These are phyloP conservation scores for Eucalyptus marginata DNA, from an alignment of 345 rosid genomes.

Conservation along the genomic window DNA sequence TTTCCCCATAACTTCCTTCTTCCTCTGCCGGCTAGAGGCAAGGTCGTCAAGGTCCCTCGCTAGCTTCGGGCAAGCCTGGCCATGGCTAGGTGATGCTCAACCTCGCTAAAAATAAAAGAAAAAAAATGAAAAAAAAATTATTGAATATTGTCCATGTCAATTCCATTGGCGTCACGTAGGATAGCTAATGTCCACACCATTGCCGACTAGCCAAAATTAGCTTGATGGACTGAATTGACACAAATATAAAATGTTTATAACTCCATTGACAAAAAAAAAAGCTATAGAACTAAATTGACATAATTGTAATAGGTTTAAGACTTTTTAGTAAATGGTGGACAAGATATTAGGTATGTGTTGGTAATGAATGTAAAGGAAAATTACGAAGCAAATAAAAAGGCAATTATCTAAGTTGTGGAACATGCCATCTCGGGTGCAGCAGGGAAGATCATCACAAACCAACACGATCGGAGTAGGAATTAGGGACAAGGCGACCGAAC, in stretches of 20 bases:
- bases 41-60: too few relatives aligned
- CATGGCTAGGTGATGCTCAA: too few relatives aligned
- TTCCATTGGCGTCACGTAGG: rapidly evolving
- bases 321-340: background rate
- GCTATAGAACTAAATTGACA: rapidly evolving
- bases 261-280: rapidly evolving
- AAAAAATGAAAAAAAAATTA: too few relatives aligned
- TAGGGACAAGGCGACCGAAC: constrained; percentile 32
- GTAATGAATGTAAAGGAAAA: background rate
- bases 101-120: too few relatives aligned
- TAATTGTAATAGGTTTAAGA: too few relatives aligned
- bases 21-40: too few relatives aligned
- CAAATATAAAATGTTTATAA: too few relatives aligned
- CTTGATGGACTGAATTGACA: too few relatives aligned
- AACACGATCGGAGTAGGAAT: constrained; percentile 33
- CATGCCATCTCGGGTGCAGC: background rate
- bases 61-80: too few relatives aligned
- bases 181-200: rapidly evolving
- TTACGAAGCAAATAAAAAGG: background rate
- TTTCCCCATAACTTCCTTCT: too few relatives aligned
- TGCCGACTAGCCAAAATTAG: too few relatives aligned
- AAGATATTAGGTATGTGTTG: background rate
- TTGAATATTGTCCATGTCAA: too few relatives aligned
- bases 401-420: background rate
- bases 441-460: background rate